Evolutionary conservation across 1,284 basidiomycete genomes (phyloP).

Genomic region (Anthracocystis setariae): DNA sequence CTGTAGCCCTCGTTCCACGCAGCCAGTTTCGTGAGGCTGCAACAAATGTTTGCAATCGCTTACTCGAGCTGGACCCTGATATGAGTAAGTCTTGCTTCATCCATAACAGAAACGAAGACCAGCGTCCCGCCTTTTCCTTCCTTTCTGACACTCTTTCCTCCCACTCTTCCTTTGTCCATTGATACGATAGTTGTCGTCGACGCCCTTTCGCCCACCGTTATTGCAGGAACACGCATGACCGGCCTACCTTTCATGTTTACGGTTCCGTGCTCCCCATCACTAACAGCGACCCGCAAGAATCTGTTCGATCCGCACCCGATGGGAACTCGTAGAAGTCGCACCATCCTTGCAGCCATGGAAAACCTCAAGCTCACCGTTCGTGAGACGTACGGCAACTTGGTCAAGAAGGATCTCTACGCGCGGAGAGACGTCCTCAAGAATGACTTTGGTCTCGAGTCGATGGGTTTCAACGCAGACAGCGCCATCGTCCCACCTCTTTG

Average conservation of each 20-base stretch:
- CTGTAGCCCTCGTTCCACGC: constrained; percentile 20
- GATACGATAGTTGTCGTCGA: constrained; percentile 43
- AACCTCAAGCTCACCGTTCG: constrained; percentile 34
- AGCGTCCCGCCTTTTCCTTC: no score
- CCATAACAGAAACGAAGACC: no score
- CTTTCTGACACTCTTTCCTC: neutral
- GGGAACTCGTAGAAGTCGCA: constrained; percentile 30
- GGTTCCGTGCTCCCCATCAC: constrained; percentile 47
- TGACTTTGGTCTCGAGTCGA: constrained; percentile 30
- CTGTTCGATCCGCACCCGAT: constrained; percentile 47
- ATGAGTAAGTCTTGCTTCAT: constrained; percentile 24
- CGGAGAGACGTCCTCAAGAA: constrained; percentile 25
- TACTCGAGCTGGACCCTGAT: constrained; percentile 45
- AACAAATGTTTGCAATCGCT: constrained; percentile 30
- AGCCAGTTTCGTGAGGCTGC: constrained; percentile 39
- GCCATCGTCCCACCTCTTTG: constrained; percentile 35
- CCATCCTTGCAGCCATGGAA: constrained; percentile 24
- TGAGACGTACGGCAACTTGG: constrained; percentile 25
- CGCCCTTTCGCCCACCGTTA: constrained; percentile 51
- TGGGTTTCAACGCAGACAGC: constrained; percentile 40
- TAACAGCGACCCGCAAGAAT: constrained; percentile 28
- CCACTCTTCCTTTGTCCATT: neutral
- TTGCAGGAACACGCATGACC: constrained; percentile 54
- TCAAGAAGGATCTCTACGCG: constrained; percentile 37
- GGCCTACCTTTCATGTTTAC: constrained; percentile 50